Evolutionary conservation across 2,329 filamentous ascomycete species (phyloP), one percentile per base, ranked within the genome.

Genomic region (Phialemonium atrogriseum): DNA sequence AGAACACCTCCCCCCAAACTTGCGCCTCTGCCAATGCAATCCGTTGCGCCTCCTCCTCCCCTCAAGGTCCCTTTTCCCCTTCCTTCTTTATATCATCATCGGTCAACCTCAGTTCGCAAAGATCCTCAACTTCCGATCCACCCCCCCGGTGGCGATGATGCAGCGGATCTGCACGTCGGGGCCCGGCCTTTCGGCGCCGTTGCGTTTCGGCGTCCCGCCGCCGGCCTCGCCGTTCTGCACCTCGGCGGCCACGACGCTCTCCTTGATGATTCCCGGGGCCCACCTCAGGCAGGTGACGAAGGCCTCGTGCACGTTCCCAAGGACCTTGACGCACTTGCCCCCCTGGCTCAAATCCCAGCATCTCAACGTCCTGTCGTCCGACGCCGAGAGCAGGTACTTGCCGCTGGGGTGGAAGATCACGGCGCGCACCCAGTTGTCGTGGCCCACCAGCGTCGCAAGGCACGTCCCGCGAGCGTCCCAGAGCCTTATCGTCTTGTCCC

Each of bases 321-420:
- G 62, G 1, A 77, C 79, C 57, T 89, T 89, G 44, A 94, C 86
- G 47, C 86, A 89, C 49, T 87, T 88, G 25, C 84, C 85, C 54
- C 93, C 86, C 52, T 96, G 89, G 17, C 73, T 72, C 16, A 95
- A 64, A 60, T 96, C 89, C 89, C 89, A 96, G 63, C 88, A 95
- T 34, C 88, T 72, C 38, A 95, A 68, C 5, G 86, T 88, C 62
- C 89, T 94, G 61, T 95, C 89, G 53, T 95, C 89, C 11, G 81
- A 74, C 14, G 83, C 84, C 7, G 81, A 88, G 6, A 96, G 61
- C 2, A 96, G 69, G 49, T 91, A 95, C 57, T 89, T 93, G 26
- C 89, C 89, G 7, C 85, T 83, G 0, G 89, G 89, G 48, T 95
- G 89, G 55, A 94, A 96, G 8, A 86, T 77, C 5, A 95, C 59